These are phyloP conservation scores for Diaporthe sp. DNA, from an alignment of 2,329 filamentous ascomycete genomes.

Conservation along the genomic window DNA sequence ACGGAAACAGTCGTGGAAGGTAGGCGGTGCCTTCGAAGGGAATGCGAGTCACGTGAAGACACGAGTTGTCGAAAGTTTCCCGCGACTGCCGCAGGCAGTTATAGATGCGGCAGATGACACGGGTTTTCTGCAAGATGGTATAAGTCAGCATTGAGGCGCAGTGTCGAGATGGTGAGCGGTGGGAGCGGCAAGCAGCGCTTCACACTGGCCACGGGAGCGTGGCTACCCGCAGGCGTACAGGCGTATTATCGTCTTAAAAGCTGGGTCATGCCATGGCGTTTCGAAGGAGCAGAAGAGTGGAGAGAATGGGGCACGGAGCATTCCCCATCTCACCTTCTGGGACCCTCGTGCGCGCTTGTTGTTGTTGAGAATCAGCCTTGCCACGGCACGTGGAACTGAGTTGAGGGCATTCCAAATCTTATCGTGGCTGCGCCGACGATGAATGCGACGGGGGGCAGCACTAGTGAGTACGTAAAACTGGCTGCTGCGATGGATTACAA, in stretches of 20 bases:
- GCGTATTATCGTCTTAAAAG: conserved; percentile 14
- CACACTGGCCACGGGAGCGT: background rate
- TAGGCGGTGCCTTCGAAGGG: background rate
- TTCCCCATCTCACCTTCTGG: background rate
- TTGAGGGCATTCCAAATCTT: conserved; percentile 28
- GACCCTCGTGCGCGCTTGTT: background rate
- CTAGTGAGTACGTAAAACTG: background rate
- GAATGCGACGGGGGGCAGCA: background rate
- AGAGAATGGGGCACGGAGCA: background rate
- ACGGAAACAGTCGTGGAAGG: background rate
- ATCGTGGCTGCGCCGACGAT: conserved; percentile 1
- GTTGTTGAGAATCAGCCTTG: conserved; percentile 10
- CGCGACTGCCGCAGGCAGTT: background rate
- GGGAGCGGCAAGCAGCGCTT: background rate
- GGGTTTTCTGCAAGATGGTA: background rate
- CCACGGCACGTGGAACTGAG: background rate
- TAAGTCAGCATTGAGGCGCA: conserved; percentile 23
- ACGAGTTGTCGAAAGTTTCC: background rate
- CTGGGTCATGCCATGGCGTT: conserved; percentile 22
- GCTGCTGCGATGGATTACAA: conserved; percentile 1
- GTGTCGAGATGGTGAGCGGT: background rate
- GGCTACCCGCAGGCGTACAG: background rate
- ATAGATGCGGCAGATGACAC: background rate
- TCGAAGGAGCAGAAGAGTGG: conserved; percentile 13
- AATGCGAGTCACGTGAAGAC: conserved; percentile 13